phyloP scores from a whole-genome alignment of 1,139 yeast genomes.

The Blastobotrys illinoisensis region DNA sequence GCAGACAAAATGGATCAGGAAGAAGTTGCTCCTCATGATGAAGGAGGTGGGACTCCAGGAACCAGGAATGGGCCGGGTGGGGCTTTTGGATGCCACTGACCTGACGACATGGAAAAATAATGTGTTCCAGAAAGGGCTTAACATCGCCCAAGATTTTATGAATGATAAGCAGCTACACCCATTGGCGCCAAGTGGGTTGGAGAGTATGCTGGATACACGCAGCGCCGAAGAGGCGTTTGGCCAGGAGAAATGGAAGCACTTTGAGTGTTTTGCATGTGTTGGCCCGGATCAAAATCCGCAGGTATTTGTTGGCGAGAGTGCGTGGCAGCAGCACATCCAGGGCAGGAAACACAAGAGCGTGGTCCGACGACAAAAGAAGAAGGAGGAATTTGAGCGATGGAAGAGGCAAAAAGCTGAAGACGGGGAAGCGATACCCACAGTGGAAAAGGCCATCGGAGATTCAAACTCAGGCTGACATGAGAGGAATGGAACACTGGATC shows the following conservation, averaged over 20 bases:
- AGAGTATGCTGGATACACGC: conserved; percentile 31
- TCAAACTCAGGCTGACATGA: background rate
- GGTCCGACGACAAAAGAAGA: conserved; percentile 10
- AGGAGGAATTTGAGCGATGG: background rate
- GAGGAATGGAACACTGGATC: too few species aligned
- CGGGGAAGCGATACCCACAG: background rate
- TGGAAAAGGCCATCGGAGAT: background rate
- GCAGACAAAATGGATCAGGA: conserved; percentile 91
- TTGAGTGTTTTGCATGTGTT: conserved; percentile 60
- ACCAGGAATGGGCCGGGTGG: conserved; percentile 48
- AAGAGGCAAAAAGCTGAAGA: background rate
- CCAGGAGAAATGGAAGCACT: conserved; percentile 62
- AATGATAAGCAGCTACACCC: conserved; percentile 9
- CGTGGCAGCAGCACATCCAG: conserved; percentile 60
- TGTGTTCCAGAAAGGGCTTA: conserved; percentile 53
- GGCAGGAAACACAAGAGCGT: conserved; percentile 42
- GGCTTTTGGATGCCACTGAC: conserved; percentile 72
- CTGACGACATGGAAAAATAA: conserved; percentile 50
- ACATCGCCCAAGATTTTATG: conserved; percentile 45
- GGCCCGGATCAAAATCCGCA: conserved; percentile 50
- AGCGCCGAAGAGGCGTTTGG: conserved; percentile 24
- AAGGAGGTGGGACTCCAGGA: conserved; percentile 43
- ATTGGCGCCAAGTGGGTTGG: conserved; percentile 44
- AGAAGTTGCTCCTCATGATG: conserved; percentile 57
- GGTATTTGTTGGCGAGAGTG: conserved; percentile 67